Evolutionary conservation across 345 rosid species (phyloP).

Genomic region (Hibiscus syriacus): DNA sequence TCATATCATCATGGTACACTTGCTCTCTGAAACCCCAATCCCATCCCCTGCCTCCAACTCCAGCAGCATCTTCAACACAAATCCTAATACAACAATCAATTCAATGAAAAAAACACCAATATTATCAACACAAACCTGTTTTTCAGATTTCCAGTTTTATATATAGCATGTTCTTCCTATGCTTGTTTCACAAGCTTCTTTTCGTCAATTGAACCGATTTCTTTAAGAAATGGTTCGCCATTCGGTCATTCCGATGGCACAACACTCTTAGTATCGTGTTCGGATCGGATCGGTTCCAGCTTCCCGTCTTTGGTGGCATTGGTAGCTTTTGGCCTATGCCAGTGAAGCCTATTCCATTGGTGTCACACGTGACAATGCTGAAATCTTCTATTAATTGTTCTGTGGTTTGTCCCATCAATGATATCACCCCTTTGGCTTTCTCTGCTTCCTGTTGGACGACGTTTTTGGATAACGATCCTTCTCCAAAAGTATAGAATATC

Average conservation of each 20-base stretch:
- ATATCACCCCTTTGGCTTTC: conserved; percentile 62
- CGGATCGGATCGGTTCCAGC: conserved; percentile 76
- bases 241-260: conserved; percentile 70
- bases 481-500: conserved; percentile 58
- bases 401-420: conserved; percentile 58
- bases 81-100: not conserved
- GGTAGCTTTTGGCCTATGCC: conserved; percentile 57
- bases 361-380: conserved; percentile 49
- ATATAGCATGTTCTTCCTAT: not conserved
- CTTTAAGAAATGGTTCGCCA: conserved; percentile 59
- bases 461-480: conserved; percentile 65
- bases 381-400: conserved; percentile 82
- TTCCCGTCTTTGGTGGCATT: conserved; percentile 73
- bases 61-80: not conserved
- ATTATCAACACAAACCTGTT: not conserved
- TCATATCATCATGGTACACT: too few relatives aligned
- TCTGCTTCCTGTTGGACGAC: conserved; percentile 62
- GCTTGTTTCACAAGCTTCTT: conserved; percentile 28
- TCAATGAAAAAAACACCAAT: not conserved
- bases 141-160: not conserved
- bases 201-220: conserved; percentile 64
- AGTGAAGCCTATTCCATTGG: too few relatives aligned
- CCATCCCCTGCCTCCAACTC: too few relatives aligned
- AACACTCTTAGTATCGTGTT: conserved; percentile 71
- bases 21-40: too few relatives aligned